Evolutionary conservation across 2,329 filamentous ascomycete species (phyloP).

Genomic region (Nothopassalora personata): DNA sequence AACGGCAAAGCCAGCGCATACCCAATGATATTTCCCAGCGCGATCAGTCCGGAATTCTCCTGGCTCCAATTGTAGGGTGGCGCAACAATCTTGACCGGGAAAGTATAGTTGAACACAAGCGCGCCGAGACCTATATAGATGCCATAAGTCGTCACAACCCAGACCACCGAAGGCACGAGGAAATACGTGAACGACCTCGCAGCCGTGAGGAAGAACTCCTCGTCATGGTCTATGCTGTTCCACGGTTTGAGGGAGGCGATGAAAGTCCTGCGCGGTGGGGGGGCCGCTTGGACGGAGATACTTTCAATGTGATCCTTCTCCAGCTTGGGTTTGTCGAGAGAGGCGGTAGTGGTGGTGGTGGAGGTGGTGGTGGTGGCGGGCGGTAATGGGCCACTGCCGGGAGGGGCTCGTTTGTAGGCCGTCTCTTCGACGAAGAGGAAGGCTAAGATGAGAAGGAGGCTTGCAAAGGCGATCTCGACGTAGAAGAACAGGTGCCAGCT

Average conservation of each 20-base stretch:
- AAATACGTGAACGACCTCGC: slow-evolving; percentile 34
- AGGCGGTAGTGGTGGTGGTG: no score
- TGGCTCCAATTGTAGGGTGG: slow-evolving; percentile 7
- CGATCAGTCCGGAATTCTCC: slow-evolving; percentile 28
- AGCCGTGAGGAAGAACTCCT: slow-evolving; percentile 34
- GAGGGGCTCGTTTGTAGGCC: slow-evolving; percentile 40
- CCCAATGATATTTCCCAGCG: slow-evolving; percentile 34
- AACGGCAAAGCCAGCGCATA: slow-evolving; percentile 34
- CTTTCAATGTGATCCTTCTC: slow-evolving; percentile 11
- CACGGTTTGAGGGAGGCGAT: slow-evolving; percentile 31
- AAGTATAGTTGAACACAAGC: slow-evolving; percentile 37
- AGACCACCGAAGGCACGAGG: slow-evolving; percentile 34
- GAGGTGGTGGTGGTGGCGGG: no score
- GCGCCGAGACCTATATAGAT: slow-evolving; percentile 38
- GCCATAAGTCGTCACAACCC: slow-evolving; percentile 36
- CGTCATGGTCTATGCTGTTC: slow-evolving; percentile 31
- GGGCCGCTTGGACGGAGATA: slow-evolving; percentile 23
- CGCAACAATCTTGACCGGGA: slow-evolving; percentile 30
- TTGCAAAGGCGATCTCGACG: slow-evolving; percentile 53
- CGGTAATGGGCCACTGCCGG: neutral
- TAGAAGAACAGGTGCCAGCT: slow-evolving; percentile 60
- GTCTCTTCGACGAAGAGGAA: slow-evolving; percentile 59
- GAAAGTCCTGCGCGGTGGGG: slow-evolving; percentile 29
- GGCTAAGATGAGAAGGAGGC: slow-evolving; percentile 40
- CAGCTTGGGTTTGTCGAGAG: neutral